These are phyloP conservation scores for Scytalidium lignicola DNA, from an alignment of 2,329 filamentous ascomycete species.

Conservation along the genomic window DNA sequence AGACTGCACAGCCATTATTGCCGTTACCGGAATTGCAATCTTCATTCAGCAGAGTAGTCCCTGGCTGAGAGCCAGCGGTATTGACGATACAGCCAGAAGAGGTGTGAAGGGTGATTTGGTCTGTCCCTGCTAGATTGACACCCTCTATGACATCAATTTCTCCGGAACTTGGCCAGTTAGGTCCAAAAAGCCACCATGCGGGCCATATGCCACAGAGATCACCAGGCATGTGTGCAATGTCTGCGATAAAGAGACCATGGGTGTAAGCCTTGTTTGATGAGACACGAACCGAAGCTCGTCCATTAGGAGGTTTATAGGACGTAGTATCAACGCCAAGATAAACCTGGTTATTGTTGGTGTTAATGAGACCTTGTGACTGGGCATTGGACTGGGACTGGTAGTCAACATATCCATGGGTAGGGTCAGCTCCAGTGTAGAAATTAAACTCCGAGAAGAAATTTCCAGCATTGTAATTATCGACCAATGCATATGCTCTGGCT, in stretches of 20 bases:
- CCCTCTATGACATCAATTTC: slow-evolving; percentile 64
- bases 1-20: slow-evolving; percentile 32
- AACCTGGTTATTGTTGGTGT: slow-evolving; percentile 48
- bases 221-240: slow-evolving; percentile 69
- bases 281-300: slow-evolving; percentile 59
- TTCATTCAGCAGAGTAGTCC: slow-evolving; percentile 30
- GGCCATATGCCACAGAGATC: slow-evolving; percentile 70
- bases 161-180: slow-evolving; percentile 49
- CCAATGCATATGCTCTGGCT: slow-evolving; percentile 29
- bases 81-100: slow-evolving; percentile 38
- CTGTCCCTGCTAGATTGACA: slow-evolving; percentile 54
- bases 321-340: slow-evolving; percentile 65
- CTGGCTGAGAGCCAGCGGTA: slow-evolving; percentile 35
- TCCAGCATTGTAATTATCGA: slow-evolving; percentile 37
- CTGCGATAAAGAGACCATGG: slow-evolving; percentile 65
- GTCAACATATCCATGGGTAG: slow-evolving; percentile 62
- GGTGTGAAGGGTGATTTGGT: slow-evolving; percentile 61
- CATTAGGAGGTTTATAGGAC: slow-evolving; percentile 45
- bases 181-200: slow-evolving; percentile 55
- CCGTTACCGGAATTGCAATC: slow-evolving; percentile 45
- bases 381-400: slow-evolving; percentile 52
- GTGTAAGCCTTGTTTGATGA: slow-evolving; percentile 59
- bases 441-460: slow-evolving; percentile 43
- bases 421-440: slow-evolving; percentile 50
- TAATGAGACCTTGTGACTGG: slow-evolving; percentile 49